These are phyloP conservation scores for Heritiera littoralis DNA, from an alignment of 345 rosid genomes.

Conservation along the genomic window DNA sequence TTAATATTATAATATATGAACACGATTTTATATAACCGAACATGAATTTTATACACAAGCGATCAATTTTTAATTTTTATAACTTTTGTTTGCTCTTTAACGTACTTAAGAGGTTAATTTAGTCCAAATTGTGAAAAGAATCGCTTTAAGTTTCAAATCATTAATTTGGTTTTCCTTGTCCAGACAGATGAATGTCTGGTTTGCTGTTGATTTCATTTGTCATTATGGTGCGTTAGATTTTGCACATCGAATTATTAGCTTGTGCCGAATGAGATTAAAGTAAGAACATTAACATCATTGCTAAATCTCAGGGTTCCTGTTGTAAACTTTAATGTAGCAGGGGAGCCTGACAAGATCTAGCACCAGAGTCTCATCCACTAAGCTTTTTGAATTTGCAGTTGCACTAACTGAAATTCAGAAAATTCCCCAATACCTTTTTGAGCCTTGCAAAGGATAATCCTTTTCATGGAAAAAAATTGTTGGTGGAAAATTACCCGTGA, in stretches of 20 bases:
- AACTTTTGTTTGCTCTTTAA: not conserved
- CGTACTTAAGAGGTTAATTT: not conserved
- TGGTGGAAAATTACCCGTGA: not conserved
- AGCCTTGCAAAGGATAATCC: not conserved
- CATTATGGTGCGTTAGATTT: not conserved
- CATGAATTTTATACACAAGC: too few relatives aligned
- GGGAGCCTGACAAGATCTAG: not conserved
- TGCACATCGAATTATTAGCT: not conserved
- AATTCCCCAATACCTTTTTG: not conserved
- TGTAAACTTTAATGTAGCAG: not conserved
- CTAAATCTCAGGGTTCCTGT: slow-evolving; percentile 1
- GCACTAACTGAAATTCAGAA: not conserved
- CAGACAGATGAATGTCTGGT: not conserved
- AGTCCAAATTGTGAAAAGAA: not conserved
- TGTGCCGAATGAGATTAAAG: not conserved
- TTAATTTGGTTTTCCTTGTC: not conserved
- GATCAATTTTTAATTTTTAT: not conserved
- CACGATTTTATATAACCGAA: too few relatives aligned
- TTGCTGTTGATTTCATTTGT: not conserved
- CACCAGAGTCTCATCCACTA: not conserved
- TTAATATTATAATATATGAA: too few relatives aligned
- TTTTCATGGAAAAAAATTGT: not conserved
- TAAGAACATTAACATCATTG: not conserved
- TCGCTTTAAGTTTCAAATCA: not conserved
- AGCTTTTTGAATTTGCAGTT: not conserved